phyloP scores from a whole-genome alignment of 169 alveolate species.

The Eimeria nieschulzi region DNA sequence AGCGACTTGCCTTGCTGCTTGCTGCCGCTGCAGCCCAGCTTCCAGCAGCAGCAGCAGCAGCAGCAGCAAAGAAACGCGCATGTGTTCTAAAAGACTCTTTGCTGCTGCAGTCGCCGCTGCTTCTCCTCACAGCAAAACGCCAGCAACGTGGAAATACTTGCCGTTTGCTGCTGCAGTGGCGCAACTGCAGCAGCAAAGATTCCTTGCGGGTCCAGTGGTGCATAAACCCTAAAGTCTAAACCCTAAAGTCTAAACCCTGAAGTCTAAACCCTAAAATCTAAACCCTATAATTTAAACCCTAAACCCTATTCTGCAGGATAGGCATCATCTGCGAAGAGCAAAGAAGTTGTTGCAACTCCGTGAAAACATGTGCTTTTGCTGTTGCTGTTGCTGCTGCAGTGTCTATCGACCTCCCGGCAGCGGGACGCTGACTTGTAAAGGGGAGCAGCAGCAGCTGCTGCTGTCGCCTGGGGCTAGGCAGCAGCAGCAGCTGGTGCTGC shows the following conservation, averaged over 20 bases:
- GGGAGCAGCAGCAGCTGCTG: background rate
- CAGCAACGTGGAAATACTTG: background rate
- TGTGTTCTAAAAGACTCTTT: background rate
- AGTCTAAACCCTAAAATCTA: no score
- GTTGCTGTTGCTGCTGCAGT: background rate
- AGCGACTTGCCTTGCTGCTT: no score
- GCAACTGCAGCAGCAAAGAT: background rate
- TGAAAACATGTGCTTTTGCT: background rate
- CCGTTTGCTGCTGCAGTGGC: background rate
- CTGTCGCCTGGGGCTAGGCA: background rate
- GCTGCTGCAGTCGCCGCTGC: conserved; percentile 12
- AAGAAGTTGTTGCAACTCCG: background rate
- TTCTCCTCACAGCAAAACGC: background rate
- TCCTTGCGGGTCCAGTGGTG: background rate
- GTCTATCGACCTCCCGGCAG: background rate
- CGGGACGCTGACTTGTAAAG: background rate
- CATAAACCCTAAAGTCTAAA: background rate
- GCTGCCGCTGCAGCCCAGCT: background rate
- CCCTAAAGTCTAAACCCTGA: no score
- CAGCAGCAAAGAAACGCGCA: background rate
- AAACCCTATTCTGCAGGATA: background rate
- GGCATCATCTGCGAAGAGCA: background rate
- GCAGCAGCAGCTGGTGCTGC: conserved; percentile 24
- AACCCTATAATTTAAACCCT: no score
- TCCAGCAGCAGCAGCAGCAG: background rate